Evolutionary conservation across 2,329 filamentous ascomycete species (phyloP).

Genomic region (Trichothecium roseum): DNA sequence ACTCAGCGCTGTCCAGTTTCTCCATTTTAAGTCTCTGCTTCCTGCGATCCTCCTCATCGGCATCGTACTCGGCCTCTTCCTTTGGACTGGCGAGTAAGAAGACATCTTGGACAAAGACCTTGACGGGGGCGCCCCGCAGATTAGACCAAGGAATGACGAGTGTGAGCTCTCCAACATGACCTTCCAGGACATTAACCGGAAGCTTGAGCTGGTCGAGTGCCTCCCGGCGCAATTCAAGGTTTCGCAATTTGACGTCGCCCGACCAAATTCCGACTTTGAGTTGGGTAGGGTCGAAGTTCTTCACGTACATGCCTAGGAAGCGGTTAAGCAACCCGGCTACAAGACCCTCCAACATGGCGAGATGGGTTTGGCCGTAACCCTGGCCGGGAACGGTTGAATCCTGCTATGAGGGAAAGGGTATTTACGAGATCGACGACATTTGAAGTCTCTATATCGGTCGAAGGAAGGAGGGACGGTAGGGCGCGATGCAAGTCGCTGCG

Average conservation of each 20-base stretch:
- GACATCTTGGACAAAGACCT: slow-evolving; percentile 92
- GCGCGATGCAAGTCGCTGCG: not conserved
- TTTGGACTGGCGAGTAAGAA: slow-evolving; percentile 91
- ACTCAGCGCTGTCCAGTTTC: slow-evolving; percentile 90
- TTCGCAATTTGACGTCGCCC: slow-evolving; percentile 88
- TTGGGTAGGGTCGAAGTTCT: slow-evolving; percentile 97
- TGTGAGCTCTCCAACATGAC: slow-evolving; percentile 85
- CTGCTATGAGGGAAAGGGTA: slow-evolving; percentile 1
- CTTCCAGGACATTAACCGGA: slow-evolving; percentile 92
- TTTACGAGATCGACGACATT: slow-evolving; percentile 5
- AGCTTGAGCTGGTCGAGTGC: slow-evolving; percentile 95
- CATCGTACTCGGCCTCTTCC: slow-evolving; percentile 87
- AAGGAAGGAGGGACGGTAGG: not conserved
- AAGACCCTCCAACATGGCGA: slow-evolving; percentile 88
- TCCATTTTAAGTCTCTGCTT: slow-evolving; percentile 96
- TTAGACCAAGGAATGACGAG: slow-evolving; percentile 97
- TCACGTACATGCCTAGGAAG: slow-evolving; percentile 99
- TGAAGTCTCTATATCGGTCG: not conserved
- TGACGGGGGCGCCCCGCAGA: slow-evolving; percentile 84
- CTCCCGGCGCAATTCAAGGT: slow-evolving; percentile 87
- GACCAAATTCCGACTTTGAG: slow-evolving; percentile 99
- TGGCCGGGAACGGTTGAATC: slow-evolving; percentile 39
- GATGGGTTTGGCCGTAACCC: slow-evolving; percentile 56
- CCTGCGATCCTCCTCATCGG: slow-evolving; percentile 81
- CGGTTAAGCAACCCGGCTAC: slow-evolving; percentile 96